Evolutionary conservation across 108 stramenopile genomes (phyloP).

Genomic region (Nitzschia sp.): DNA sequence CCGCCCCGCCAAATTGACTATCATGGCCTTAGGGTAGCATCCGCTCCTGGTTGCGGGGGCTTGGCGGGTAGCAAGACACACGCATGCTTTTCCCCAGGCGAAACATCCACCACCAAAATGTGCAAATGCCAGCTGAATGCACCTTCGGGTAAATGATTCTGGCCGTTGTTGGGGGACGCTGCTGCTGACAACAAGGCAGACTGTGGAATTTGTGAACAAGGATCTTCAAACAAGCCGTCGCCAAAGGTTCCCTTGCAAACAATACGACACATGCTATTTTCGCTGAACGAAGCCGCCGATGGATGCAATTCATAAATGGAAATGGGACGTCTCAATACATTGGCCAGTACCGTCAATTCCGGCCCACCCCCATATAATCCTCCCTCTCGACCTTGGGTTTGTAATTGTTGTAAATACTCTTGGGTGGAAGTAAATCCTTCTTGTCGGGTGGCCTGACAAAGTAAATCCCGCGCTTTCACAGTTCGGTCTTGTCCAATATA

Average conservation of each 20-base stretch:
- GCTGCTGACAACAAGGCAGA: constrained; percentile 39
- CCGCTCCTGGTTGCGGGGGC: too few species aligned
- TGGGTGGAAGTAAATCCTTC: constrained; percentile 52
- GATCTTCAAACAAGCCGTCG: constrained; percentile 62
- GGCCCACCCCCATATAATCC: constrained; percentile 78
- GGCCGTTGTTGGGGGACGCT: background rate
- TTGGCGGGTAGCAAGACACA: constrained; percentile 54
- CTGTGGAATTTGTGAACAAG: constrained; percentile 51
- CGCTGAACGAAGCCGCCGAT: background rate
- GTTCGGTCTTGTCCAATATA: constrained; percentile 17
- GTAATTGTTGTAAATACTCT: constrained; percentile 52
- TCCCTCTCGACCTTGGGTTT: constrained; percentile 54
- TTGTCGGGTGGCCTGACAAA: constrained; percentile 49
- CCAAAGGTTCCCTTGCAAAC: constrained; percentile 71
- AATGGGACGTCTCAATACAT: constrained; percentile 80
- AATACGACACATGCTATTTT: constrained; percentile 35
- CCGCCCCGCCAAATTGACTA: too few species aligned
- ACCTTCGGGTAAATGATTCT: constrained; percentile 33
- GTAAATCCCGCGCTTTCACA: constrained; percentile 45
- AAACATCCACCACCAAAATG: constrained; percentile 63
- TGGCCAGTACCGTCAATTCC: constrained; percentile 72
- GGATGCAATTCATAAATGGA: constrained; percentile 65
- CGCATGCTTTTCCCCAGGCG: constrained; percentile 65
- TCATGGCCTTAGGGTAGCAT: too few species aligned
- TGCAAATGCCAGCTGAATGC: constrained; percentile 73